These are phyloP conservation scores for Tricholoma terreum DNA, from an alignment of 768 basidiomycete species.

Conservation along the genomic window DNA sequence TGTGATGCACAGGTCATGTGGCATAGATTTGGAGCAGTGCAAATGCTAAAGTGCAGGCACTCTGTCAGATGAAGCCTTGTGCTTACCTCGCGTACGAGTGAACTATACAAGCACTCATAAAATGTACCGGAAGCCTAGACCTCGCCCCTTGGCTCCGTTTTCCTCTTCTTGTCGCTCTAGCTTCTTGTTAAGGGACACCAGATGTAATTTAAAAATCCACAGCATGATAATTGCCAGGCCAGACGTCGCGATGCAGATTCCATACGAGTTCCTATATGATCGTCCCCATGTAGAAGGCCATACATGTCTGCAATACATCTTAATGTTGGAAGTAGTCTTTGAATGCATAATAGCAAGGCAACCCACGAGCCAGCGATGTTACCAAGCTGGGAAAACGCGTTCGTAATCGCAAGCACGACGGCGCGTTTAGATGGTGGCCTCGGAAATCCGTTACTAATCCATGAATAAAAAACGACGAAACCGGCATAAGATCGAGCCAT, in stretches of 20 bases:
- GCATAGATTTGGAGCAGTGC: no score
- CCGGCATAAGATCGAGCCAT: conserved; percentile 75
- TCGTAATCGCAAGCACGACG: conserved; percentile 80
- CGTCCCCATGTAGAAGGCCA: conserved; percentile 74
- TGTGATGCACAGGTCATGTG: no score
- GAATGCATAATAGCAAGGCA: conserved; percentile 1
- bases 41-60: no score
- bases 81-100: no score
- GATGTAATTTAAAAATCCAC: conserved; percentile 44
- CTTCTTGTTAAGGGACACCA: conserved; percentile 38
- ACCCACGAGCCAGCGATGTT: conserved; percentile 82
- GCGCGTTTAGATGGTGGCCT: conserved; percentile 84
- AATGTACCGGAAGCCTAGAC: conserved; percentile 47
- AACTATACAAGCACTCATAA: conserved; percentile 39
- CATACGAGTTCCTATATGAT: conserved; percentile 65
- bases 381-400: conserved; percentile 78
- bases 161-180: conserved; percentile 37
- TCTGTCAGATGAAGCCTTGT: no score
- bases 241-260: conserved; percentile 64
- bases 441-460: conserved; percentile 48
- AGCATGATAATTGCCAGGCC: conserved; percentile 49
- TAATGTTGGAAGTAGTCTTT: not conserved
- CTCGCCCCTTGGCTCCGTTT: conserved; percentile 27
- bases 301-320: conserved; percentile 41
- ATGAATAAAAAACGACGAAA: conserved; percentile 62